Evolutionary conservation across 2,329 filamentous ascomycete species (phyloP).

Genomic region (Monosporascus sp.): DNA sequence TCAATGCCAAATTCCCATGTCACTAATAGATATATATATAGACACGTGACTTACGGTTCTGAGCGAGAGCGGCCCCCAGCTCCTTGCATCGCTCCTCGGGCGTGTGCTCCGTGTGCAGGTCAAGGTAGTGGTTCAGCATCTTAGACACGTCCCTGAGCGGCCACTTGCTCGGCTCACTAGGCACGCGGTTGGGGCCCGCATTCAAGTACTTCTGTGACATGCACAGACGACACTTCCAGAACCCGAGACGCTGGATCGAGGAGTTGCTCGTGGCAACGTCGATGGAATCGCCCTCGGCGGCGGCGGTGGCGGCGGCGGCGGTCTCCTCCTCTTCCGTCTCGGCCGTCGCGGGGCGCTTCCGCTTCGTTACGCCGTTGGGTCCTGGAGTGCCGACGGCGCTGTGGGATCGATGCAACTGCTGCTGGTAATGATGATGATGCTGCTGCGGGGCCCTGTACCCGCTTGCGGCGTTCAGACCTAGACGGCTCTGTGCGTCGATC

Average conservation of each 20-base stretch:
- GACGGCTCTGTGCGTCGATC: constrained; percentile 26
- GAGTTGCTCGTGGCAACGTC: constrained; percentile 12
- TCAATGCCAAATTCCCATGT: neutral
- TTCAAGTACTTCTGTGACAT: constrained; percentile 35
- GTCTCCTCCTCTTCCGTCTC: constrained; percentile 11
- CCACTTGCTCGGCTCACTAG: constrained; percentile 40
- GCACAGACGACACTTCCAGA: constrained; percentile 42
- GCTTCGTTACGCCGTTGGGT: constrained; percentile 9
- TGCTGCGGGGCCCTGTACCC: constrained; percentile 7
- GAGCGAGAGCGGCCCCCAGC: constrained; percentile 34
- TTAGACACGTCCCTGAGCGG: constrained; percentile 41
- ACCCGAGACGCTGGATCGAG: constrained; percentile 35
- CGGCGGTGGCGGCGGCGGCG: constrained; percentile 8
- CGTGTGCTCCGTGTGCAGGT: constrained; percentile 40
- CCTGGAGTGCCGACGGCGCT: constrained; percentile 3
- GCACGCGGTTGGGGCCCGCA: constrained; percentile 34
- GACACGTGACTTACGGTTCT: constrained; percentile 31
- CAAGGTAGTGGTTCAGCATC: constrained; percentile 40
- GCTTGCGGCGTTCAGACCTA: neutral
- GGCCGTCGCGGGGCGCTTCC: constrained; percentile 8
- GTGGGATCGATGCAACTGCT: constrained; percentile 4
- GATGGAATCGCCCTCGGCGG: constrained; percentile 9
- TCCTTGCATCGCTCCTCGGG: constrained; percentile 36
- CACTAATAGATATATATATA: too few species aligned
- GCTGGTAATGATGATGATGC: neutral